These are phyloP conservation scores for Clonostachys rhizophaga DNA, from an alignment of 2,329 filamentous ascomycete genomes.

Conservation along the genomic window DNA sequence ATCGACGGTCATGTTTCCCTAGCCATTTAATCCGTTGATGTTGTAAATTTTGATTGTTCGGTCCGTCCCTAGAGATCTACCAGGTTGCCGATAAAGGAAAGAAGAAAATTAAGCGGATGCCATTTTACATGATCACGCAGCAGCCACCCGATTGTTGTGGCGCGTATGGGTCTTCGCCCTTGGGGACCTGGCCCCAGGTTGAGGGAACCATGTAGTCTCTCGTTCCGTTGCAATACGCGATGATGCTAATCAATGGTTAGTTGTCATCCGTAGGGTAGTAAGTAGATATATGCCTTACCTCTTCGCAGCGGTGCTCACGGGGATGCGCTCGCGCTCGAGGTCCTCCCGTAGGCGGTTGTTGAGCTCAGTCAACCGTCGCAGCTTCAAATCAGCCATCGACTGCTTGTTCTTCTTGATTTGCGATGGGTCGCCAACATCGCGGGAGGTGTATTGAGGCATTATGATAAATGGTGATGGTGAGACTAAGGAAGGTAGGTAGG, in stretches of 20 bases:
- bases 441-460: slow-evolving; percentile 64
- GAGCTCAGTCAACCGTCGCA: slow-evolving; percentile 91
- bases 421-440: slow-evolving; percentile 62
- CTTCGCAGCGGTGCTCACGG: slow-evolving; percentile 87
- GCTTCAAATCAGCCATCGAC: slow-evolving; percentile 97
- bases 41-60: slow-evolving; percentile 1
- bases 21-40: slow-evolving; percentile 1
- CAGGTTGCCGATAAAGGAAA: neutral
- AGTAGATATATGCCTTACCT: slow-evolving; percentile 50
- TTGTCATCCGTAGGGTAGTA: neutral
- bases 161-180: slow-evolving; percentile 96
- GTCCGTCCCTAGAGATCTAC: neutral
- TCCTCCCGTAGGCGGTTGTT: slow-evolving; percentile 96
- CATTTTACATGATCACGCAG: slow-evolving; percentile 84
- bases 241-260: slow-evolving; percentile 59
- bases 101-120: neutral
- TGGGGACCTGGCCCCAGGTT: slow-evolving; percentile 91
- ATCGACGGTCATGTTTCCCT: slow-evolving; percentile 4
- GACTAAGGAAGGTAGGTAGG: neutral
- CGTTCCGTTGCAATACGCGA: slow-evolving; percentile 96
- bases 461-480: slow-evolving; percentile 14
- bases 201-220: slow-evolving; percentile 99
- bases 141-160: slow-evolving; percentile 90
- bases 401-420: slow-evolving; percentile 91
- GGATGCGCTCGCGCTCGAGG: slow-evolving; percentile 89